Evolutionary conservation across 345 rosid genomes (phyloP), one percentile per base, ranked within the genome.

Genomic region (Abelmoschus esculentus): DNA sequence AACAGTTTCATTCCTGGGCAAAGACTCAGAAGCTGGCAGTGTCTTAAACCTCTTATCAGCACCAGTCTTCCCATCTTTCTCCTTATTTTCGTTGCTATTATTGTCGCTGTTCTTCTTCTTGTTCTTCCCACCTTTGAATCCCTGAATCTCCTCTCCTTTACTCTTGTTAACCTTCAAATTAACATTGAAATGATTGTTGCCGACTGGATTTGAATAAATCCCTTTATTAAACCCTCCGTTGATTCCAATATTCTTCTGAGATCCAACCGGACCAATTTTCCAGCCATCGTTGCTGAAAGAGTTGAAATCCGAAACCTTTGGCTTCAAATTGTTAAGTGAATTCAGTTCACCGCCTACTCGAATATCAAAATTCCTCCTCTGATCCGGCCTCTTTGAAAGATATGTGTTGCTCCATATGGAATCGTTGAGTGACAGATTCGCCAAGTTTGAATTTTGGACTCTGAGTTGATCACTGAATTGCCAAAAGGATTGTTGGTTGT

Each of bases 381-480:
- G 87, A 46, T 83, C 90, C 19, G 86, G 80, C 76, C 88, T 74
- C 75, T 85, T 91, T n/a, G 81, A 75, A n/a, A 22, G 81, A 49
- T 79, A 74, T 70, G 74, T 72, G 66, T 72, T 80, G 89, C 93
- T 86, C 99, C 99, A 95, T 54, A 95, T 95, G 1, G 99, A 91
- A 52, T 95, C 97, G 68, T 85, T 90, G 56, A 89, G 84, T 1
- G 98, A 90, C 19, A 90, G 83, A 75, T 84, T 88, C 15, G 92
- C 87, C 32, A 90, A 69, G 79, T 81, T 86, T 0, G 91, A 78
- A 6, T 80, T 70, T 15, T 95, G 96, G 14, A 82, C 56, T 77
- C 99, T 80, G 22, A 95, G 78, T 73, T 95, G 97, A 75, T 95
- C 99, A 67, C 98, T 90, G 86, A 95, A 95, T 59, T 92, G 97